Percentiles rank a stretch among this genome's conserved stretches.
phyloP scores from a whole-genome alignment of 805 yeast species.

The Candida verbasci region DNA sequence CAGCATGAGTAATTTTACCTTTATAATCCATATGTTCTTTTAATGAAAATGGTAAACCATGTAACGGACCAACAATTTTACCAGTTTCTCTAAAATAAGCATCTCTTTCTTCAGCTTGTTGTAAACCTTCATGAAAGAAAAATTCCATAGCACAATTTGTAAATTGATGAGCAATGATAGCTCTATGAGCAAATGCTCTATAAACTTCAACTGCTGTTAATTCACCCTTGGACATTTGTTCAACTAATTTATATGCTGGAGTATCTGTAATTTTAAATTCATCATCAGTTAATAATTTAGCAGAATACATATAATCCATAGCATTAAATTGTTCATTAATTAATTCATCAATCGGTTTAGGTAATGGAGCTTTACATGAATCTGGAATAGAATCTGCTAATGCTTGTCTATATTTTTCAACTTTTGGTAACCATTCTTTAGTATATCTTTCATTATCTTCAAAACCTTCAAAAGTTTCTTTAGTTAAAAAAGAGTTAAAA shows the following conservation, averaged over 20 bases:
- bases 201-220: slow-evolving; percentile 33
- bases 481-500: slow-evolving; percentile 22
- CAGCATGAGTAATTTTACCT: slow-evolving; percentile 34
- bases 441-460: slow-evolving; percentile 41
- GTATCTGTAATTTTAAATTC: slow-evolving; percentile 38
- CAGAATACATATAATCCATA: slow-evolving; percentile 29
- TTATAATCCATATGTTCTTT: slow-evolving; percentile 45
- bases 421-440: slow-evolving; percentile 41
- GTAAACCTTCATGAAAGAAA: slow-evolving; percentile 57
- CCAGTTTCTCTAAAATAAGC: slow-evolving; percentile 43
- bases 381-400: slow-evolving; percentile 25
- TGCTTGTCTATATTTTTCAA: slow-evolving; percentile 33
- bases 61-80: slow-evolving; percentile 55
- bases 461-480: slow-evolving; percentile 25
- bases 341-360: slow-evolving; percentile 28
- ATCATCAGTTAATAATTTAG: slow-evolving; percentile 27
- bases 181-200: slow-evolving; percentile 41
- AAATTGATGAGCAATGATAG: slow-evolving; percentile 39
- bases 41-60: slow-evolving; percentile 62
- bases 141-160: slow-evolving; percentile 40
- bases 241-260: slow-evolving; percentile 21
- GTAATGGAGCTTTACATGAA: slow-evolving; percentile 27
- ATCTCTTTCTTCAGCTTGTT: slow-evolving; percentile 53
- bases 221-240: slow-evolving; percentile 28
- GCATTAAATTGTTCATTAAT: slow-evolving; percentile 32